Percentiles rank a stretch among this genome's conserved stretches.
Evolutionary conservation across 805 yeast species (phyloP).

Genomic region (Starmera dryadoides): DNA sequence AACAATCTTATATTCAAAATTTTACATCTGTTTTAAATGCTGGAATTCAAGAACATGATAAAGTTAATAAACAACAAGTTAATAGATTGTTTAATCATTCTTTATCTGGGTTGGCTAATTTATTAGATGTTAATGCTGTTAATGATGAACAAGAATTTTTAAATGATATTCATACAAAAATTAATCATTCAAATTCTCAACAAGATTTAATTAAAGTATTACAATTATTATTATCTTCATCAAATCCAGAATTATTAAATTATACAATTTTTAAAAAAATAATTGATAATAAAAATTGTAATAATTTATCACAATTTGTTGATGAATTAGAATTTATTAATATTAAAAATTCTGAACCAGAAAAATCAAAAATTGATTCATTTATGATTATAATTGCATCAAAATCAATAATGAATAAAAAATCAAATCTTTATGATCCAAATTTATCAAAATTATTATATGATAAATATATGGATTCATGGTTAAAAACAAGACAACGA

Average conservation of each 20-base stretch:
- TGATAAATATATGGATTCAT: not conserved
- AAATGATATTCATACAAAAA: constrained; percentile 2
- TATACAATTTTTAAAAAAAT: constrained; percentile 8
- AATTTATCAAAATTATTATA: not conserved
- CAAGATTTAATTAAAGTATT: constrained; percentile 7
- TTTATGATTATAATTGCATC: constrained; percentile 7
- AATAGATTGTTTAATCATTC: constrained; percentile 11
- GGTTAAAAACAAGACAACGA: too few species aligned
- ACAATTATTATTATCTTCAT: constrained; percentile 6
- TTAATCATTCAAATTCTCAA: constrained; percentile 1
- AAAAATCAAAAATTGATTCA: too few species aligned
- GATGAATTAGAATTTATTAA: constrained; percentile 9
- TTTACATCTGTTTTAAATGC: constrained; percentile 10
- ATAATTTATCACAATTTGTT: constrained; percentile 6
- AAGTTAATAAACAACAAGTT: not conserved
- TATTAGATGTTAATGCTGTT: constrained; percentile 1
- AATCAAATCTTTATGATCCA: too few species aligned
- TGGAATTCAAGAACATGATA: not conserved
- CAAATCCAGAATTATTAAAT: constrained; percentile 2
- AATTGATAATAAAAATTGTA: constrained; percentile 4
- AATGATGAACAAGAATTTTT: constrained; percentile 3
- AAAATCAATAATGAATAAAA: constrained; percentile 5
- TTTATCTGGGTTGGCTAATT: constrained; percentile 9
- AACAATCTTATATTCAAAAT: constrained; percentile 8
- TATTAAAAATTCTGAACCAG: not conserved